A percentile compares a stretch with the other conserved stretches of the same genome.
These are phyloP conservation scores for Metschnikowia noctiluminum DNA, from an alignment of 805 yeast species.

Conservation along the genomic window DNA sequence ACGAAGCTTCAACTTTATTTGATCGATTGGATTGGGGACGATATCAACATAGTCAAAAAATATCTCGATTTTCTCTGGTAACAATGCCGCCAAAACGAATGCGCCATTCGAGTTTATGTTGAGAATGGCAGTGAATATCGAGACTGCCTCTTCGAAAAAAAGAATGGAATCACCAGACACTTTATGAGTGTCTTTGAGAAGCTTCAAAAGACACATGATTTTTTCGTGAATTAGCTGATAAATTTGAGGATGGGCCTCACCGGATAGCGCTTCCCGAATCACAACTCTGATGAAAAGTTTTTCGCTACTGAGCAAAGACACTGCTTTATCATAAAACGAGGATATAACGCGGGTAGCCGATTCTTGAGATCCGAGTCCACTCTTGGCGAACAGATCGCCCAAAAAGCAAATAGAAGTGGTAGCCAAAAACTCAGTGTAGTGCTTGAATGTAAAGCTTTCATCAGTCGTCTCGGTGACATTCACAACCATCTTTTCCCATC, in stretches of 20 bases:
- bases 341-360: conserved; percentile 38
- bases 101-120: conserved; percentile 33
- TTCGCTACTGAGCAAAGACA: conserved; percentile 45
- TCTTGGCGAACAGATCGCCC: conserved; percentile 23
- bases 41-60: conserved; percentile 27
- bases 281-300: conserved; percentile 62
- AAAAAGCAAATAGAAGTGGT: conserved; percentile 65
- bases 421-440: conserved; percentile 70
- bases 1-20: conserved; percentile 40
- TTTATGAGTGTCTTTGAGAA: conserved; percentile 26
- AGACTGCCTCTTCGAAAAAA: conserved; percentile 49
- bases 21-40: conserved; percentile 26
- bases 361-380: conserved; percentile 22
- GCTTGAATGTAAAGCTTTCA: conserved; percentile 53
- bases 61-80: conserved; percentile 28
- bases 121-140: conserved; percentile 42
- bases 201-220: conserved; percentile 36
- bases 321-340: conserved; percentile 49
- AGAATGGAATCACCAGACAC: conserved; percentile 29
- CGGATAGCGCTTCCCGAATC: conserved; percentile 65
- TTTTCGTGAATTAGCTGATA: conserved; percentile 47
- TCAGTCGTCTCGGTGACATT: conserved; percentile 25
- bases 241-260: conserved; percentile 60
- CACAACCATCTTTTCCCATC: conserved; percentile 42
- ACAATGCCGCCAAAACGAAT: conserved; percentile 29